Conservation (phyloP, 345 rosid genomes). For the Euphorbia peplus region DNA sequence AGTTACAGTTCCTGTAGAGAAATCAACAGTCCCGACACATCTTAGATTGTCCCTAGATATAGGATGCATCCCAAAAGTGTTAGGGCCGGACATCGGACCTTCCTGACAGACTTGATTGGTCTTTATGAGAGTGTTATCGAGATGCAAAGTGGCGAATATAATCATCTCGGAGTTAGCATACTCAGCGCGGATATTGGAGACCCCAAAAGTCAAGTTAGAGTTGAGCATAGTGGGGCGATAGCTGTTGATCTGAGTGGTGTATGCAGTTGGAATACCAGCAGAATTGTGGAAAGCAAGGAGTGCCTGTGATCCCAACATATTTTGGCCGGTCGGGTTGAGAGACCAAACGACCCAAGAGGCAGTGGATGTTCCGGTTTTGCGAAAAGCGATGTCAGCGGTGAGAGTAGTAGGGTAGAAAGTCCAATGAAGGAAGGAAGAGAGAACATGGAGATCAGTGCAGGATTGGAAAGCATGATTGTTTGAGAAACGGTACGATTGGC, state of each 20-base stretch:
- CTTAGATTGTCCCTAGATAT: not conserved
- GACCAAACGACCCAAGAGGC: not conserved
- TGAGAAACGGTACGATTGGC: not conserved
- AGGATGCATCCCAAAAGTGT: not conserved
- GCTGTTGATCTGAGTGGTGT: not conserved
- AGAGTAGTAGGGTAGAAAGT: not conserved
- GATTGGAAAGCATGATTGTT: not conserved
- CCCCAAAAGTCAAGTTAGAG: not conserved
- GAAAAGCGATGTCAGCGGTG: not conserved
- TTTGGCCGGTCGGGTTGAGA: slow-evolving; percentile 1
- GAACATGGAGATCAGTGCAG: not conserved
- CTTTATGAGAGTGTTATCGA: not conserved
- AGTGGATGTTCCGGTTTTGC: too few species aligned
- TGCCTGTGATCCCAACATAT: not conserved
- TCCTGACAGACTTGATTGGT: slow-evolving; percentile 1
- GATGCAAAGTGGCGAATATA: not conserved
- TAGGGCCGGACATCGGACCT: not conserved
- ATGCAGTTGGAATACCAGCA: not conserved
- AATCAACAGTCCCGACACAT: not conserved
- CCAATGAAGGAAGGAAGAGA: not conserved
- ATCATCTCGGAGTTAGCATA: not conserved
- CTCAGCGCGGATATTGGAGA: not conserved
- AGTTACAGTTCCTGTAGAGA: not conserved
- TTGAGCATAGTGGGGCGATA: not conserved
- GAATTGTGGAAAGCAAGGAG: not conserved